Base-by-base conservation (phyloP, 331 rosid genomes). In the Rhamnella rubrinervis region DNA sequence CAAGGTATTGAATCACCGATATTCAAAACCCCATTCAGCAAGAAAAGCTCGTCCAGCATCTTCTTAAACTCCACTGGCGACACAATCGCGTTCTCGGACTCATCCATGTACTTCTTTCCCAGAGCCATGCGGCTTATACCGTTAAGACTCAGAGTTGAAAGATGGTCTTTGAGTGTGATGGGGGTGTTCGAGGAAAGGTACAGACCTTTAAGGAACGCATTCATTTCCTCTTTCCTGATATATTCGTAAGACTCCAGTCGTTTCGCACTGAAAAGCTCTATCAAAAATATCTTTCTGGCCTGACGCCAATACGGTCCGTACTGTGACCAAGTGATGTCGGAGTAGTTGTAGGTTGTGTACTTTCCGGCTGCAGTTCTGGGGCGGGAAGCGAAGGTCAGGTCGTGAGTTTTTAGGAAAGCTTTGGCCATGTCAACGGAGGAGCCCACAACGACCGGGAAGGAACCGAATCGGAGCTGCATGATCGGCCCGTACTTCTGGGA, bases 271-370 rank as follows among this genome's bases (percentile, higher is more conserved):
- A 88, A 91, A 7, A 88, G 64, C 51, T 91, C 91, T 73, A 74
- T 51, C 0, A 84, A 11, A 59, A 89, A 91, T 83, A 91, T 83
- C 53, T 66, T 83, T 0, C 97, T 87, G 3, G 91, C 95, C 55
- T 91, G 96, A 0, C 92, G 72, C 92, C 90, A 91, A 65, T 91
- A 86, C 1, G 97, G 81, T 0, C 92, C 89, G 16, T 91, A 91
- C 0, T 72, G 92, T 35, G 97, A 86, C 95, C 97, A 91, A 1
- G 90, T 86, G n/a, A 88, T 86, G 73, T 88, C 70, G 1, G 97
- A 83, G 71, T 83, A 84, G 61, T 91, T 88, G 71, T 88, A 91
- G 25, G 92, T 83, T 12, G 90, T 88, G 81, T 80, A 67, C 39
- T 88, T 91, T 0, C 92, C 97, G 0, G 92, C 95, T 0, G 97